Base-by-base conservation (phyloP, 495 filamentous ascomycete species). In the Neurospora sp. region DNA sequence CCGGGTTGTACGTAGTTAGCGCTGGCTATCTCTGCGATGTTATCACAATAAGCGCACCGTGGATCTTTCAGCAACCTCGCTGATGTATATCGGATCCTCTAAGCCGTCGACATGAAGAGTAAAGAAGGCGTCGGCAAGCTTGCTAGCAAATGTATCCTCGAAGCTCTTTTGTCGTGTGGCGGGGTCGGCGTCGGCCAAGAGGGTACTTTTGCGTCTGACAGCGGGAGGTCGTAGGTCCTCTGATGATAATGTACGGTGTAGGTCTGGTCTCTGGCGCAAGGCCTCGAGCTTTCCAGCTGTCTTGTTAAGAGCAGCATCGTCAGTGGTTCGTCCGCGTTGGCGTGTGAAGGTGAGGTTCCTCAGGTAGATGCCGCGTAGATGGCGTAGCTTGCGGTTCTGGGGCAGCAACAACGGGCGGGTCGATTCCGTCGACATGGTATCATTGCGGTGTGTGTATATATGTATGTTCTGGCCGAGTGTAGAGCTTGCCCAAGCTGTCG, bases 91-190 rank as follows among this genome's bases (percentile, higher is more conserved):
- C 0, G 96, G 94, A 23, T 92, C 90, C 44, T 87, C 81, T 66
- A 86, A 80, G 2, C 83, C 87, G 9, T 87, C 85, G 73, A 88
- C 89, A 82, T 97, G 94, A 35, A 99, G 81, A 0, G 93, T 91
- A 80, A 97, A 96, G 87, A 97, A 98, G 11, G 90, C 89, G 81
- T 97, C 92, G n/a, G 90, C 92, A 84, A 96, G 90, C 71, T 89
- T 88, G 75, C 84, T 89, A 39, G 88, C 88, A 27, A 90, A 89
- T 3, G 91, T 87, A 76, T 93, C 88, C 77, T 96, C 92, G 62
- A 97, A 81, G 76, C 88, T 92, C 76, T 90, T 88, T 85, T 97
- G 94, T 75, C 92, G 79, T 20, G 85, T 86, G 39, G 85, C 84
- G 1, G 92, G 91, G 70, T 87, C 90, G n/a, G 88, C 86, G 74